Evolutionary conservation across 441 rosid species (phyloP).

Genomic region (Kokia cookei): DNA sequence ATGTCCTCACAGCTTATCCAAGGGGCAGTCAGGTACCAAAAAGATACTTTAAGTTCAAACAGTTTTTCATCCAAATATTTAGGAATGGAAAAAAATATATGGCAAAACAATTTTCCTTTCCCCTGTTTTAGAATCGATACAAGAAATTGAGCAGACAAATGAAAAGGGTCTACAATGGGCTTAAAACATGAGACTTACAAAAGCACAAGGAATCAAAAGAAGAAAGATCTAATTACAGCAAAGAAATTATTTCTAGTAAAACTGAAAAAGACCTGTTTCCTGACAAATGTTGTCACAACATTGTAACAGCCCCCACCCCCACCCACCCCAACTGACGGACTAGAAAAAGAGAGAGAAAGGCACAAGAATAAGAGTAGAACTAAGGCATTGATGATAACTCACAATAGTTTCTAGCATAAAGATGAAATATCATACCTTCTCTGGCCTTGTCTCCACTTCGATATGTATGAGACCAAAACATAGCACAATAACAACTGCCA

Average conservation of each 20-base stretch:
- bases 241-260: background rate
- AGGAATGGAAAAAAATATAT: constrained; percentile 6
- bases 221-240: background rate
- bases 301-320: background rate
- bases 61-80: background rate
- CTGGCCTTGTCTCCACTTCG: constrained; percentile 67
- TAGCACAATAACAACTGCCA: constrained; percentile 51
- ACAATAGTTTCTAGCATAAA: background rate
- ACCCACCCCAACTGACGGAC: background rate
- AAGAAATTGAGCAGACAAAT: background rate
- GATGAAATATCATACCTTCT: constrained; percentile 40
- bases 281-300: background rate
- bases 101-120: background rate
- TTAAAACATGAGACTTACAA: background rate
- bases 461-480: constrained; percentile 48
- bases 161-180: background rate
- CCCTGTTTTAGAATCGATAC: background rate
- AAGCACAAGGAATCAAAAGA: background rate
- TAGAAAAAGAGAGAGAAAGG: background rate
- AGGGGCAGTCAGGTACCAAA: background rate
- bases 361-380: background rate
- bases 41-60: background rate
- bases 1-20: constrained; percentile 1
- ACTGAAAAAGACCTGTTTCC: background rate
- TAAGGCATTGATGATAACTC: background rate